These are phyloP conservation scores for Stemphylium lycopersici DNA, from an alignment of 2,329 filamentous ascomycete species.

Conservation along the genomic window DNA sequence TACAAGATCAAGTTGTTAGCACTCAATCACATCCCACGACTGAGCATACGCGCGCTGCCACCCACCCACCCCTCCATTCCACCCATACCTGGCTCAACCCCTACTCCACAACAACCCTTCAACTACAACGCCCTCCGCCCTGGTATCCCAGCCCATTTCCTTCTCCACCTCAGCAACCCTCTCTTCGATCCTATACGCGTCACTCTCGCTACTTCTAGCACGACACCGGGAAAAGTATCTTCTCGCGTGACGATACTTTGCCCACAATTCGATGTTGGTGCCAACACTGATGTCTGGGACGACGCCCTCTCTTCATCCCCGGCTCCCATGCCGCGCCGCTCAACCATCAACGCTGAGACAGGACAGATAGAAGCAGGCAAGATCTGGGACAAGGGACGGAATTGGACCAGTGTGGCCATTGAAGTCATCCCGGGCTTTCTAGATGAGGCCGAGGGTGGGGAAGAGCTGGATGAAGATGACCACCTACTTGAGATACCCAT, in stretches of 20 bases:
- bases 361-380: conserved; percentile 79
- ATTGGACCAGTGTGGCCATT: conserved; percentile 93
- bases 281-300: conserved; percentile 93
- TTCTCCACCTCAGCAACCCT: conserved; percentile 91
- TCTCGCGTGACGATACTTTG: conserved; percentile 88
- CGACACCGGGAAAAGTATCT: conserved; percentile 44
- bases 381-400: conserved; percentile 91
- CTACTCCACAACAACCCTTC: conserved; percentile 35
- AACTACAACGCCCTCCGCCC: conserved; percentile 57
- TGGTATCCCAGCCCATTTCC: conserved; percentile 70
- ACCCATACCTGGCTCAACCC: conserved; percentile 29
- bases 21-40: conserved; percentile 79
- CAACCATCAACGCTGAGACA: conserved; percentile 27
- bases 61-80: conserved; percentile 57
- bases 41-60: conserved; percentile 71
- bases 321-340: conserved; percentile 45
- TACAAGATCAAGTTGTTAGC: conserved; percentile 94
- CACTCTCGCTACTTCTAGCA: conserved; percentile 77
- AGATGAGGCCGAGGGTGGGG: conserved; percentile 22
- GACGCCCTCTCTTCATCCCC: conserved; percentile 70
- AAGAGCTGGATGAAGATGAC: conserved; percentile 58
- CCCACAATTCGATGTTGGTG: conserved; percentile 90
- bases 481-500: conserved; percentile 87
- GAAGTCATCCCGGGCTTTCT: conserved; percentile 74
- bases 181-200: conserved; percentile 91